Base-by-base conservation (phyloP, 345 rosid species). In the Carallia brachiata region DNA sequence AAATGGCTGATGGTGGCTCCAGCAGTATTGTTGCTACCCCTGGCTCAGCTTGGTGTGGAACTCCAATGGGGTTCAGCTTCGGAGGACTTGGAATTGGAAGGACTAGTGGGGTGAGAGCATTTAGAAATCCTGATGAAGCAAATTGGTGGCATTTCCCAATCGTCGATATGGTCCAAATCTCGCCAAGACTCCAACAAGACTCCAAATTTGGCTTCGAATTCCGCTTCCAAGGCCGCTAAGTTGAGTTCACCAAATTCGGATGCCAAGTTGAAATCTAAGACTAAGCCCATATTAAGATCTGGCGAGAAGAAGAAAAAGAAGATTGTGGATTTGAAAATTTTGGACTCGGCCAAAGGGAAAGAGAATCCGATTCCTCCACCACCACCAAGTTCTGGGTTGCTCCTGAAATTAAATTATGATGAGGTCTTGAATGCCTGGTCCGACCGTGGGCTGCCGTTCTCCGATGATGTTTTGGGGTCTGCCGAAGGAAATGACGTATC, bases 391-490 rank as follows among this genome's bases (percentile, higher is more conserved):
- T 28, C 71, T 1, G 83, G 89, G 61, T 68, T 87, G 73, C 44
- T 83, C 36, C 62, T 95, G 78, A 95, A 89, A 76, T 69, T 95
- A 48, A 77, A 95, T 37, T 92, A 90, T 85, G 86, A 95, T 19
- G 83, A 81, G 30, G 85, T 95, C 39, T 69, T 85, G 65, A 82
- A 75, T 9, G 91, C 90, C n/a, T 95, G 98, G 97, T 84, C 91
- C 18, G 94, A 81, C 70, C 83, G 83, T 18, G 88, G 80, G 4
- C 86, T 79, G 19, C 98, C 99, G 5, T 90, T 89, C 66, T 23
- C 91, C 31, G 93, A 84, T 6, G 91, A 85, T 18, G 39, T 59
- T 32, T 53, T 74, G 23, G 85, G 74, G 13, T 63, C 83, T 23
- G 23, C 23, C 34, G 59, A 52, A 17, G 89, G 91, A 61, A 71